These are phyloP conservation scores for Colletotrichum orchidophilum DNA, from an alignment of 2,329 filamentous ascomycete species.

Conservation along the genomic window DNA sequence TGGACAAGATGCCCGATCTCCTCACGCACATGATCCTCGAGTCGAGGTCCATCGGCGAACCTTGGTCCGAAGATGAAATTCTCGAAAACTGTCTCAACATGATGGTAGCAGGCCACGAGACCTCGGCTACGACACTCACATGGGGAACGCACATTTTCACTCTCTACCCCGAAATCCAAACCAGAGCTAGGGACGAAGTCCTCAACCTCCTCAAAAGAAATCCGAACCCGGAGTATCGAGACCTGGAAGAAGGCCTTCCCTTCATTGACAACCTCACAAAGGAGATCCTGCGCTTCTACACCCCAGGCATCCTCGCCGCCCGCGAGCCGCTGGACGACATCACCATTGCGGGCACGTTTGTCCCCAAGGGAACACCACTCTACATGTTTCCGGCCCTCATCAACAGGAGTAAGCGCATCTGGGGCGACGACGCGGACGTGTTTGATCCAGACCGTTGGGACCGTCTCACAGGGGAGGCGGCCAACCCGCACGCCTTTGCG, in stretches of 20 bases:
- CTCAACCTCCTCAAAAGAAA: constrained; percentile 49
- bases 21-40: constrained; percentile 47
- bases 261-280: constrained; percentile 55
- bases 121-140: constrained; percentile 50
- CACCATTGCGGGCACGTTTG: constrained; percentile 42
- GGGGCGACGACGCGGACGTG: constrained; percentile 47
- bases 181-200: constrained; percentile 50
- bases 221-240: constrained; percentile 47
- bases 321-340: constrained; percentile 45
- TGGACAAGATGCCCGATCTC: constrained; percentile 39
- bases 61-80: constrained; percentile 41
- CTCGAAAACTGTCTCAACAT: constrained; percentile 54
- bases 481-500: constrained; percentile 44
- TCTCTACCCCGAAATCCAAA: constrained; percentile 47
- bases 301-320: constrained; percentile 46
- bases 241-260: constrained; percentile 49
- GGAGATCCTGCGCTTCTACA: constrained; percentile 53
- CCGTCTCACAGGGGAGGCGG: constrained; percentile 35
- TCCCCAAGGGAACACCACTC: constrained; percentile 48
- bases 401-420: constrained; percentile 46
- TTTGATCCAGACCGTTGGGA: constrained; percentile 52
- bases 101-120: constrained; percentile 55
- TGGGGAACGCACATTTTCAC: constrained; percentile 53
- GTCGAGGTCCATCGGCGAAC: constrained; percentile 36
- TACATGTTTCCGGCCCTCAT: constrained; percentile 47